These are phyloP conservation scores for Vitis hybrid DNA, from an alignment of 177 flowering plant species.

Conservation along the genomic window DNA sequence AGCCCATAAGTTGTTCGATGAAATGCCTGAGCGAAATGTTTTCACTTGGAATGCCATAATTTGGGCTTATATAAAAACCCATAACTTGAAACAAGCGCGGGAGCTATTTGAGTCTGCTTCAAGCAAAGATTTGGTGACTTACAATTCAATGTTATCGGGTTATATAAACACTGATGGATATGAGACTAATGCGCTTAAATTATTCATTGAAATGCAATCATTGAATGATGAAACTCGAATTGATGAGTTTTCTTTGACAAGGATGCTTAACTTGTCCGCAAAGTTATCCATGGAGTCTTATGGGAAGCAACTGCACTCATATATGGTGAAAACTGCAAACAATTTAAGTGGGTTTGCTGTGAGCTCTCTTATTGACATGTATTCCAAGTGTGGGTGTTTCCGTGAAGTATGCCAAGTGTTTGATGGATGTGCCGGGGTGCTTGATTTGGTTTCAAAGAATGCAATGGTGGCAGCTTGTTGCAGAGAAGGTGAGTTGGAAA, in stretches of 20 bases:
- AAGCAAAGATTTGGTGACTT: constrained; percentile 64
- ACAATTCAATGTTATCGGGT: constrained; percentile 71
- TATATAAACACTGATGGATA: constrained; percentile 44
- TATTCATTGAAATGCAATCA: constrained; percentile 54
- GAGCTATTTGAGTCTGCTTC: constrained; percentile 51
- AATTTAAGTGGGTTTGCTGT: constrained; percentile 41
- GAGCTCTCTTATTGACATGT: constrained; percentile 80
- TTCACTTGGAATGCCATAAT: constrained; percentile 79
- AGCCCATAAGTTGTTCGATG: constrained; percentile 67
- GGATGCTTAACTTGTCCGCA: constrained; percentile 59
- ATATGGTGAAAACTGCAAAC: constrained; percentile 67
- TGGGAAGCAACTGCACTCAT: constrained; percentile 67
- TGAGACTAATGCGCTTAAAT: constrained; percentile 44
- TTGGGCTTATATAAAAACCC: constrained; percentile 46
- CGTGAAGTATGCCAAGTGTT: constrained; percentile 50
- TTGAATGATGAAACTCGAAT: constrained; percentile 14
- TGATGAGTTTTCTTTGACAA: constrained; percentile 70
- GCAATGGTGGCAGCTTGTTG: constrained; percentile 85
- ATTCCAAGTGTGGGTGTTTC: constrained; percentile 71
- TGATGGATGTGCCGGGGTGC: constrained; percentile 21
- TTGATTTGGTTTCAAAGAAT: constrained; percentile 63
- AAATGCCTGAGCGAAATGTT: constrained; percentile 72
- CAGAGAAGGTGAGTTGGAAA: constrained; percentile 62
- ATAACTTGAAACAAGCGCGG: constrained; percentile 42
- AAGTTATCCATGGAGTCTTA: constrained; percentile 33